Evolutionary conservation across 2,329 filamentous ascomycete species (phyloP), one percentile per base, ranked within the genome.

Genomic region (Geosmithia morbida): DNA sequence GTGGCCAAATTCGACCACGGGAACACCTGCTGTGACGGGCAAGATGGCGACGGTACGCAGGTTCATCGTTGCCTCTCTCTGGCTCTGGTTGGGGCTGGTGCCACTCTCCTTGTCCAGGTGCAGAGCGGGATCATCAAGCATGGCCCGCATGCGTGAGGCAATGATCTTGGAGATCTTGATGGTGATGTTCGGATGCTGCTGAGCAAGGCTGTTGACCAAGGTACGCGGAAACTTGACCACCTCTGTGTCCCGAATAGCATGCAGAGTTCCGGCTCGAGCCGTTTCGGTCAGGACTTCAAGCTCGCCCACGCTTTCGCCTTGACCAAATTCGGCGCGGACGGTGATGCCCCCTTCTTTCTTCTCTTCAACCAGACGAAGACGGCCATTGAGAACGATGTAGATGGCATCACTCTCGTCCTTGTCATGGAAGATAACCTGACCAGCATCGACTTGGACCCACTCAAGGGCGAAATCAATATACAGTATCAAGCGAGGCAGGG

Each of bases 131-230:
- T 89, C 83, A 55, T 97, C 87, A 18, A 97, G 79, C 40, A 96
- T 67, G 41, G 86, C 78, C 51, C 90, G 76, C 92, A 98, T 97
- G 2, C 92, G 81, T 37, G 89, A 88, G 0, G 92, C 92, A 56
- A 98, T 96, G 55, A 98, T 92, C 63, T 97, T 98, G 1, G 92
- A 97, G 26, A 98, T 94, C 64, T 97, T 96, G 62, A 98, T 97
- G 0, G 92, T 97, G 58, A 98, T 98, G 42, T 88, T 94, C 5
- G 92, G 92, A 58, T 98, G 92, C 59, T 98, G 92, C 59, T 95
- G 84, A 1, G 92, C 92, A 47, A 98, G 76, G 59, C 92, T 98
- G 69, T 98, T 98, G 71, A 98, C 98, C 1, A 98, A 68, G 0
- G 87, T 95, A 49, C 90, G 85, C 1, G 92, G 92, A 50, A 98